phyloP scores from a whole-genome alignment of 1,139 yeast species.

The Suzukiozyma palmioleophila region DNA sequence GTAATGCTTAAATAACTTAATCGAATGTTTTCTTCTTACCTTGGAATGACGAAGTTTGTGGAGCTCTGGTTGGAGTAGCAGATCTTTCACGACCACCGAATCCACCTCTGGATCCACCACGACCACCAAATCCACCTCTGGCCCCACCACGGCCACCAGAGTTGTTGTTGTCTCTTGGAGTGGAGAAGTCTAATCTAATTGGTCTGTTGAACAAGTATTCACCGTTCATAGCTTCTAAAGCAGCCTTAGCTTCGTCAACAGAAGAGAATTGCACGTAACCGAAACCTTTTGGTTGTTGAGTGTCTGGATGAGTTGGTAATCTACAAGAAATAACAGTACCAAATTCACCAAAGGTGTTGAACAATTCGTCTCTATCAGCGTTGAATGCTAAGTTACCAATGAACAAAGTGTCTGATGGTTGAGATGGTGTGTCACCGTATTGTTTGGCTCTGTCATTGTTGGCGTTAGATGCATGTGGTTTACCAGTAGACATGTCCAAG shows the following conservation, averaged over 20 bases:
- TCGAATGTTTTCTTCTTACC: conserved; percentile 79
- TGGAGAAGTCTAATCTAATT: conserved; percentile 89
- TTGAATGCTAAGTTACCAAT: conserved; percentile 93
- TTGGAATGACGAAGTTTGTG: conserved; percentile 58
- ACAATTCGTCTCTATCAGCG: conserved; percentile 74
- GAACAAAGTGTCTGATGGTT: conserved; percentile 93
- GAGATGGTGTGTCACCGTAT: conserved; percentile 85
- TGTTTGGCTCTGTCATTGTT: conserved; percentile 74
- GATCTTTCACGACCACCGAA: conserved; percentile 46
- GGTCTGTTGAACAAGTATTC: conserved; percentile 88
- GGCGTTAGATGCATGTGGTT: conserved; percentile 57
- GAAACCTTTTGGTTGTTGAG: conserved; percentile 98
- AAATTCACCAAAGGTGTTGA: conserved; percentile 64
- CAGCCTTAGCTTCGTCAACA: conserved; percentile 87
- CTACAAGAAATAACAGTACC: conserved; percentile 87
- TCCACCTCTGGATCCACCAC: conserved; percentile 34
- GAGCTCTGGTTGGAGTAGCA: conserved; percentile 54
- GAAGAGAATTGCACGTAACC: conserved; percentile 91
- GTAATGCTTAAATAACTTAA: conserved; percentile 23
- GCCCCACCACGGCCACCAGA: conserved; percentile 24
- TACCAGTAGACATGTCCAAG: conserved; percentile 85
- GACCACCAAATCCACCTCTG: conserved; percentile 28
- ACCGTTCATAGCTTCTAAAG: conserved; percentile 85
- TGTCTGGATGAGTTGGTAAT: conserved; percentile 97
- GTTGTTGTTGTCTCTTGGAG: conserved; percentile 66